phyloP scores from a whole-genome alignment of 1,284 basidiomycete genomes.

The Ganoderma leucocontextum region DNA sequence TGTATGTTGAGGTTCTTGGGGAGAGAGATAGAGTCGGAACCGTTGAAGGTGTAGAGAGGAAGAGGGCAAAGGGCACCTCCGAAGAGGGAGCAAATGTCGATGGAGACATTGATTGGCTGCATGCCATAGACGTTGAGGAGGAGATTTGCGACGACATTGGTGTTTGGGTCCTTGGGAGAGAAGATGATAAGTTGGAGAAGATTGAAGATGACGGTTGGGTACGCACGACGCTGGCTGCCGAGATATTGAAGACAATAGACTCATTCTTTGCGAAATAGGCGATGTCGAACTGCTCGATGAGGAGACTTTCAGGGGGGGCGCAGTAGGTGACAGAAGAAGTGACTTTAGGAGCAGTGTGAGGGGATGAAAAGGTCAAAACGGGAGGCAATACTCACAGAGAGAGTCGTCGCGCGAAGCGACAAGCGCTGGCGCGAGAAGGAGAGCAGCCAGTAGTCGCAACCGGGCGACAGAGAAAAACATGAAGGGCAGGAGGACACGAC shows the following conservation, averaged over 20 bases:
- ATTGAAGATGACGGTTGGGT: conserved; percentile 31
- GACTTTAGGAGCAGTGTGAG: conserved; percentile 50
- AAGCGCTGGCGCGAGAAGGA: conserved; percentile 50
- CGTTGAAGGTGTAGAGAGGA: conserved; percentile 87
- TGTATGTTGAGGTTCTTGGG: conserved; percentile 66
- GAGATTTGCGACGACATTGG: conserved; percentile 83
- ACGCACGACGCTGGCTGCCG: conserved; percentile 75
- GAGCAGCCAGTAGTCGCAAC: conserved; percentile 63
- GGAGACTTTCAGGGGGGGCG: conserved; percentile 78
- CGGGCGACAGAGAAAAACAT: conserved; percentile 75
- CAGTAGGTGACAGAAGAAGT: conserved; percentile 92
- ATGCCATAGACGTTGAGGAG: conserved; percentile 86
- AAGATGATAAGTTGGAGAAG: conserved; percentile 38
- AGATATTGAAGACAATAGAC: conserved; percentile 79
- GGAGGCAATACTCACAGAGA: conserved; percentile 57
- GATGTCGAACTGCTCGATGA: conserved; percentile 85
- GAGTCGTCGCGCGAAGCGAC: conserved; percentile 58
- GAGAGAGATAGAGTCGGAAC: conserved; percentile 79
- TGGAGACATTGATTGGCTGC: conserved; percentile 77
- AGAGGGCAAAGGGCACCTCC: conserved; percentile 87
- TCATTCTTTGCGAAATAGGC: conserved; percentile 76
- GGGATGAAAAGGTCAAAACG: conserved; percentile 22
- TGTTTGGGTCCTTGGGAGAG: conserved; percentile 65
- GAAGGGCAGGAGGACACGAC: conserved; percentile 41
- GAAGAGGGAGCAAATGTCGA: conserved; percentile 82